Conservation (phyloP, 2,329 filamentous ascomycete genomes). For the Clarireedia homoeocarpa region DNA sequence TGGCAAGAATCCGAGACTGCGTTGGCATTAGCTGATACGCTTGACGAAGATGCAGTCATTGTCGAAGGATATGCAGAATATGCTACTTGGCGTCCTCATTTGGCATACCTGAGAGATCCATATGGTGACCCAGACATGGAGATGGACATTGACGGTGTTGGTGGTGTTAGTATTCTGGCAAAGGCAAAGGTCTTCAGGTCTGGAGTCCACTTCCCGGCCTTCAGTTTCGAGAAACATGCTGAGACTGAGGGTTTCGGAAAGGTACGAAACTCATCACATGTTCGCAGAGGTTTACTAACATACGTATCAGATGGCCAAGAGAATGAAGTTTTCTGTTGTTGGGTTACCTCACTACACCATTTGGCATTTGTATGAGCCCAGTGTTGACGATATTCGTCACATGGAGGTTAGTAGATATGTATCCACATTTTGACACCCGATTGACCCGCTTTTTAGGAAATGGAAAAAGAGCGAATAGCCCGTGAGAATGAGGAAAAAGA, state of each 20-base stretch:
- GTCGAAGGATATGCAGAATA: slow-evolving; percentile 99
- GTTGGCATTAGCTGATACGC: slow-evolving; percentile 81
- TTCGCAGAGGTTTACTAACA: slow-evolving; percentile 7
- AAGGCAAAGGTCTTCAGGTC: slow-evolving; percentile 93
- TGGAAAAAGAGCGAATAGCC: slow-evolving; percentile 78
- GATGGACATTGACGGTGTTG: slow-evolving; percentile 98
- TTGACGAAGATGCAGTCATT: slow-evolving; percentile 97
- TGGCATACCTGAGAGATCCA: slow-evolving; percentile 92
- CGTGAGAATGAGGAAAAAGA: slow-evolving; percentile 75
- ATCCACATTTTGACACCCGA: background rate
- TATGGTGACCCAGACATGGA: slow-evolving; percentile 99
- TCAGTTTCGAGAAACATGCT: slow-evolving; percentile 97
- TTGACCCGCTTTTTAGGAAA: slow-evolving; percentile 51
- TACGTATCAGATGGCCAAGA: slow-evolving; percentile 74
- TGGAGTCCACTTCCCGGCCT: slow-evolving; percentile 94
- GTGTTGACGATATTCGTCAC: slow-evolving; percentile 89
- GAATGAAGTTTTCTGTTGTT: slow-evolving; percentile 92
- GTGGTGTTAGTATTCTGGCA: slow-evolving; percentile 92
- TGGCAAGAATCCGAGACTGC: slow-evolving; percentile 99
- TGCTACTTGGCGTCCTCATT: slow-evolving; percentile 93
- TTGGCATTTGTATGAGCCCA: slow-evolving; percentile 99
- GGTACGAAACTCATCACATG: slow-evolving; percentile 42
- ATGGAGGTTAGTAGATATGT: slow-evolving; percentile 62
- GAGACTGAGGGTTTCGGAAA: slow-evolving; percentile 99
- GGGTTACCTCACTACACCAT: slow-evolving; percentile 96